Percentiles rank a stretch among this genome's conserved stretches.
Conservation (phyloP, 257 asterid species). For the Coffea canephora region DNA sequence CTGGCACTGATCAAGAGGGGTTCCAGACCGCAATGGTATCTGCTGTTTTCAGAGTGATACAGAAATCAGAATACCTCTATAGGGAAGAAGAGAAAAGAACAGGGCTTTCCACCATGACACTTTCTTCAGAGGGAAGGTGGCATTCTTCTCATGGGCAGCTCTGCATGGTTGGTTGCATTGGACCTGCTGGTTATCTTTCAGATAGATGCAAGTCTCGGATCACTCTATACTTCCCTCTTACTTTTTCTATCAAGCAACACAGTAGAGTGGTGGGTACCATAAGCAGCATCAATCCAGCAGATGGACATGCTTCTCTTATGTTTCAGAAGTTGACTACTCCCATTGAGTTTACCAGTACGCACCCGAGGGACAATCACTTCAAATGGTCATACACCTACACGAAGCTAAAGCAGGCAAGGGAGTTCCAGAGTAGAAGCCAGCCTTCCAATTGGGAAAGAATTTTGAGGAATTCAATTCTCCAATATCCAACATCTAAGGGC, state of each 20-base stretch:
- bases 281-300: slow-evolving; percentile 11
- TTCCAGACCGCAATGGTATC: neutral
- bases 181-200: slow-evolving; percentile 13
- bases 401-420: slow-evolving; percentile 4
- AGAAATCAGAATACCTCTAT: slow-evolving; percentile 1
- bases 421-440: slow-evolving; percentile 8
- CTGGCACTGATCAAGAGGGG: neutral
- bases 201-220: slow-evolving; percentile 12
- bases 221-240: slow-evolving; percentile 11
- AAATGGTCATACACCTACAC: slow-evolving; percentile 9
- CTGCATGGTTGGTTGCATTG: slow-evolving; percentile 25
- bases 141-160: slow-evolving; percentile 23
- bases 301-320: slow-evolving; percentile 14
- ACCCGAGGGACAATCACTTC: neutral
- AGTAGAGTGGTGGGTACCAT: slow-evolving; percentile 14
- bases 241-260: slow-evolving; percentile 7
- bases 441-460: neutral
- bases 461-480: slow-evolving; percentile 9
- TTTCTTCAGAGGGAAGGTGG: slow-evolving; percentile 25
- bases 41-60: slow-evolving; percentile 16
- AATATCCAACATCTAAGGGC: slow-evolving; percentile 18
- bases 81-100: slow-evolving; percentile 18
- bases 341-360: neutral
- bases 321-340: slow-evolving; percentile 1
- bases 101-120: slow-evolving; percentile 23